Conservation (phyloP, 108 stramenopile genomes). For the Discostella pseudostelligera region DNA sequence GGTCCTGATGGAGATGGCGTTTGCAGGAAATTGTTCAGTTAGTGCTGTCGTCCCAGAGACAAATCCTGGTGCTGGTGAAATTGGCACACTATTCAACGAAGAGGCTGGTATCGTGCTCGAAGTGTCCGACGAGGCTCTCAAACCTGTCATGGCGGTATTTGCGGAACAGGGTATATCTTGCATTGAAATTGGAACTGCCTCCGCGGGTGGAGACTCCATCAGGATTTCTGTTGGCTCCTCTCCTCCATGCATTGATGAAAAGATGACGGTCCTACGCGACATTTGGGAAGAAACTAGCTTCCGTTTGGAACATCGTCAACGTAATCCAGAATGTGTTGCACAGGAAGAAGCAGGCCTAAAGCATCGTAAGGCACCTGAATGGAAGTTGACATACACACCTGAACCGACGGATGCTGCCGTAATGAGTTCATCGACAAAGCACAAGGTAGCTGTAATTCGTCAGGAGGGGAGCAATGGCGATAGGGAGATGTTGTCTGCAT, state of each 20-base stretch:
- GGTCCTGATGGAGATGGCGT: conserved; percentile 96
- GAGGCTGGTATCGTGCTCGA: conserved; percentile 95
- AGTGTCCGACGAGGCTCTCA: conserved; percentile 59
- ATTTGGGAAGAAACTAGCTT: conserved; percentile 99
- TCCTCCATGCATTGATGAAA: conserved; percentile 70
- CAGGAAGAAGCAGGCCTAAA: conserved; percentile 90
- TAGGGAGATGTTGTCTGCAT: conserved; percentile 97
- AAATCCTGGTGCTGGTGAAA: conserved; percentile 55
- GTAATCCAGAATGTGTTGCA: conserved; percentile 91
- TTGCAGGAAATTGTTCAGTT: conserved; percentile 96
- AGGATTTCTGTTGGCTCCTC: conserved; percentile 81
- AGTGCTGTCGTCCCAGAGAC: conserved; percentile 78
- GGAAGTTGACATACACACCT: conserved; percentile 83
- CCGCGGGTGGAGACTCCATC: conserved; percentile 70
- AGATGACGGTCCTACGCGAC: conserved; percentile 89
- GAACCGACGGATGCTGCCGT: conserved; percentile 62
- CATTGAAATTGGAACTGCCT: conserved; percentile 79
- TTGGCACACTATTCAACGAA: conserved; percentile 92
- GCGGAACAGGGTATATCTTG: conserved; percentile 63
- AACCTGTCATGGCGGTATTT: conserved; percentile 71
- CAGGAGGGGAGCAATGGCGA: conserved; percentile 99
- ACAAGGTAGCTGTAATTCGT: conserved; percentile 94
- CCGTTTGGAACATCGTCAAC: conserved; percentile 91
- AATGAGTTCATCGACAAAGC: conserved; percentile 67
- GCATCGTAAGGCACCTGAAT: conserved; percentile 75